Evolutionary conservation across 2,329 filamentous ascomycete genomes (phyloP).

Genomic region (Acephala macrosclerotiorum): DNA sequence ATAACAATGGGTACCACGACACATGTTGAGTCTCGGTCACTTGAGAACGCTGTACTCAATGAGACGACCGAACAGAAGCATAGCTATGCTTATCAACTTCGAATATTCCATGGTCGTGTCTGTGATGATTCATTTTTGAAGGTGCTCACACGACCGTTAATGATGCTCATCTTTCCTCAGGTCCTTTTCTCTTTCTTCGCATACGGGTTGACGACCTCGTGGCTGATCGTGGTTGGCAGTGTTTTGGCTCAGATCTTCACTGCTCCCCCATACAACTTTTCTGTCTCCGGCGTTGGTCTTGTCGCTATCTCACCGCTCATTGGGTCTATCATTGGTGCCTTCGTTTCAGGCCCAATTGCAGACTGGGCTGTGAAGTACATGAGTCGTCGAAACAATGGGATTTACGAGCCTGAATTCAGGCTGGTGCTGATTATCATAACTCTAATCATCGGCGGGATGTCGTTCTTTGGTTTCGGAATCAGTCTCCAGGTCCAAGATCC

Average conservation of each 20-base stretch:
- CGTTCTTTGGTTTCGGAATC: constrained; percentile 49
- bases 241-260: constrained; percentile 27
- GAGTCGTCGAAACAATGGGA: constrained; percentile 35
- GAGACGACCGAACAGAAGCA: constrained; percentile 14
- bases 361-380: constrained; percentile 55
- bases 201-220: constrained; percentile 28
- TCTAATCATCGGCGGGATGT: constrained; percentile 42
- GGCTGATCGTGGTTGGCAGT: constrained; percentile 30
- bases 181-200: constrained; percentile 32
- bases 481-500: constrained; percentile 37
- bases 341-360: constrained; percentile 24
- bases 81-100: constrained; percentile 22
- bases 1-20: not conserved
- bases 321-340: constrained; percentile 25
- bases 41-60: not conserved
- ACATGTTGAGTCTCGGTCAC: constrained; percentile 6
- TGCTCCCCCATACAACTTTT: constrained; percentile 30
- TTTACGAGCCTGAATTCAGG: constrained; percentile 48
- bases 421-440: constrained; percentile 40
- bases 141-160: constrained; percentile 39
- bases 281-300: constrained; percentile 19
- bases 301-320: constrained; percentile 21
- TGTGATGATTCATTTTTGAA: constrained; percentile 42
- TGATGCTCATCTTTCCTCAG: constrained; percentile 40
- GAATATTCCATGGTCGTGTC: constrained; percentile 41